These are phyloP conservation scores for Chionographis japonica DNA, from an alignment of 106 monocot species.

Conservation along the genomic window DNA sequence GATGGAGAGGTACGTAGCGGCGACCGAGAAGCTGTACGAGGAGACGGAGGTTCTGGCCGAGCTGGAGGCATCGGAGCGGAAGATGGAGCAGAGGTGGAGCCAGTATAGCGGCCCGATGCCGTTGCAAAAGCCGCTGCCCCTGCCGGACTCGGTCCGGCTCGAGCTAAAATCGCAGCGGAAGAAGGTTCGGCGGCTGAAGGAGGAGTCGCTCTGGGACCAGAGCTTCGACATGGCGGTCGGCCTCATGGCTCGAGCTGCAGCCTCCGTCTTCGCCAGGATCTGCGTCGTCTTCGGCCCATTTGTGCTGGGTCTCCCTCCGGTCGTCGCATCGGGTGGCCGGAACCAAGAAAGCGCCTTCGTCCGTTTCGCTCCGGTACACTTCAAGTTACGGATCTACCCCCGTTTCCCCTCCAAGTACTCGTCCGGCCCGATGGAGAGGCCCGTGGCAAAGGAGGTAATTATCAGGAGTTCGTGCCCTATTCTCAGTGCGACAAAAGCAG, in stretches of 20 bases:
- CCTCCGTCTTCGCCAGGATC: constrained; percentile 48
- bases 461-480: constrained; percentile 52
- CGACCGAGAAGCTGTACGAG: constrained; percentile 31
- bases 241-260: constrained; percentile 34
- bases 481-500: background rate
- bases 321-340: background rate
- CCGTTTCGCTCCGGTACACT: constrained; percentile 3
- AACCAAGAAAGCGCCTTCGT: background rate
- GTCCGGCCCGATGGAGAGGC: constrained; percentile 35
- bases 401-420: constrained; percentile 12
- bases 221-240: constrained; percentile 41
- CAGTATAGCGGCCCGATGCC: constrained; percentile 51
- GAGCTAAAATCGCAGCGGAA: constrained; percentile 29
- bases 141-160: constrained; percentile 11
- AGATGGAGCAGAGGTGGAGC: constrained; percentile 19
- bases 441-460: background rate
- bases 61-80: constrained; percentile 47
- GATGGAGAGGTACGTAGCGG: constrained; percentile 53
- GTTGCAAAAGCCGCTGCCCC: background rate
- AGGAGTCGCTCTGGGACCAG: constrained; percentile 55
- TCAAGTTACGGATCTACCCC: background rate
- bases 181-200: constrained; percentile 37
- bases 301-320: constrained; percentile 37
- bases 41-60: constrained; percentile 65
- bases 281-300: constrained; percentile 35